Evolutionary conservation across 2,329 filamentous ascomycete species (phyloP).

Genomic region (Albophoma yamanashiensis): DNA sequence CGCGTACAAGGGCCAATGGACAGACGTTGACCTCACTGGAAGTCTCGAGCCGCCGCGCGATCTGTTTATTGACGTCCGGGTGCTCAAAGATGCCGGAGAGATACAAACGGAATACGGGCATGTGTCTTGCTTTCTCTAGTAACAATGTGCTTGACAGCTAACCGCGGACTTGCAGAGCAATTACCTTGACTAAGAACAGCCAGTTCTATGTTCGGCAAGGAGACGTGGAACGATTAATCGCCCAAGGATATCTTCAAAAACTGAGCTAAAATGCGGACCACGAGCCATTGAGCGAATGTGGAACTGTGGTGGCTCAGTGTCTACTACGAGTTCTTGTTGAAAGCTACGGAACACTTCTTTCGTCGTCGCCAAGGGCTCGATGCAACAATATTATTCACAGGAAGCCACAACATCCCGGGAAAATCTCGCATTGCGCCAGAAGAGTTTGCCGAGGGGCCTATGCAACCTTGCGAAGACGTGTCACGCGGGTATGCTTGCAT

Average conservation of each 20-base stretch:
- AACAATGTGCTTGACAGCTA: conserved; percentile 3
- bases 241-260: conserved; percentile 89
- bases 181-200: conserved; percentile 94
- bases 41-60: conserved; percentile 90
- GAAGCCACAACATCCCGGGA: neutral
- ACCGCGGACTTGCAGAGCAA: conserved; percentile 49
- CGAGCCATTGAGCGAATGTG: neutral
- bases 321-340: neutral
- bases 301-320: neutral
- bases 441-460: neutral
- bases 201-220: conserved; percentile 95
- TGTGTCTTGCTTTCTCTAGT: conserved; percentile 19
- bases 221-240: conserved; percentile 88
- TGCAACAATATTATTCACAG: neutral
- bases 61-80: conserved; percentile 91
- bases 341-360: neutral
- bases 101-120: conserved; percentile 99
- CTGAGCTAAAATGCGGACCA: conserved; percentile 35
- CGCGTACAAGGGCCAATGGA: conserved; percentile 98
- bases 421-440: neutral
- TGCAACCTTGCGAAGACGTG: neutral
- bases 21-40: conserved; percentile 90
- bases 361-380: neutral
- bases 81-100: conserved; percentile 93
- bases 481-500: neutral